Conservation (phyloP, 139 green algal species). For the Ostreobium quekettii region DNA sequence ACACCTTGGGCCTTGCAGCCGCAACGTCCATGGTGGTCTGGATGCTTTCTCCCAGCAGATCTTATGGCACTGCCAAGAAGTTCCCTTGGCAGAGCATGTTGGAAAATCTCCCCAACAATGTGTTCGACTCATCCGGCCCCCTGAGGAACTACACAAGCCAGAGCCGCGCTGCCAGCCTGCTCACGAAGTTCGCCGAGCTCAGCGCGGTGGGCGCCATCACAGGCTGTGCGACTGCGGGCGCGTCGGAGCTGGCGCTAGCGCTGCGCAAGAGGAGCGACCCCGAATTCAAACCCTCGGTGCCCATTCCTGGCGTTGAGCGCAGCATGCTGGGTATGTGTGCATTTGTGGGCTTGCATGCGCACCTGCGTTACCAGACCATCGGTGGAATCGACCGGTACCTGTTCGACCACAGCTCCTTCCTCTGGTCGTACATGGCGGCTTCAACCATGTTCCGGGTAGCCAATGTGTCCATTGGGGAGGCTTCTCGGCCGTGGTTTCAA, state of each 20-base stretch:
- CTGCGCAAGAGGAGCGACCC: constrained; percentile 42
- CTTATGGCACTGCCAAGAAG: constrained; percentile 57
- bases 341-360: constrained; percentile 72
- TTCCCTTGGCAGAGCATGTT: constrained; percentile 56
- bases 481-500: constrained; percentile 41
- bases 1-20: constrained; percentile 66
- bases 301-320: constrained; percentile 53
- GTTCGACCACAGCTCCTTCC: constrained; percentile 62
- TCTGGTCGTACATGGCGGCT: constrained; percentile 63
- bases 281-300: constrained; percentile 57
- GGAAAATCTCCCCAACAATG: constrained; percentile 31
- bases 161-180: constrained; percentile 54
- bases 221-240: constrained; percentile 40
- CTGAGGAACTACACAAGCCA: constrained; percentile 62
- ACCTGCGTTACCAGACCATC: constrained; percentile 86
- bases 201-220: constrained; percentile 69
- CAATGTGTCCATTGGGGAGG: constrained; percentile 32
- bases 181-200: constrained; percentile 78
- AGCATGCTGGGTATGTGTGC: constrained; percentile 63
- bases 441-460: constrained; percentile 24
- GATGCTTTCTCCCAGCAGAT: constrained; percentile 72
- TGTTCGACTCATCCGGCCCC: constrained; percentile 53
- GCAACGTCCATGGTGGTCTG: constrained; percentile 81
- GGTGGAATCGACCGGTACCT: constrained; percentile 83
- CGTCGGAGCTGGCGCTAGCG: constrained; percentile 34